These are phyloP conservation scores for Eucalyptus sp. DNA, from an alignment of 345 rosid species.

Conservation along the genomic window DNA sequence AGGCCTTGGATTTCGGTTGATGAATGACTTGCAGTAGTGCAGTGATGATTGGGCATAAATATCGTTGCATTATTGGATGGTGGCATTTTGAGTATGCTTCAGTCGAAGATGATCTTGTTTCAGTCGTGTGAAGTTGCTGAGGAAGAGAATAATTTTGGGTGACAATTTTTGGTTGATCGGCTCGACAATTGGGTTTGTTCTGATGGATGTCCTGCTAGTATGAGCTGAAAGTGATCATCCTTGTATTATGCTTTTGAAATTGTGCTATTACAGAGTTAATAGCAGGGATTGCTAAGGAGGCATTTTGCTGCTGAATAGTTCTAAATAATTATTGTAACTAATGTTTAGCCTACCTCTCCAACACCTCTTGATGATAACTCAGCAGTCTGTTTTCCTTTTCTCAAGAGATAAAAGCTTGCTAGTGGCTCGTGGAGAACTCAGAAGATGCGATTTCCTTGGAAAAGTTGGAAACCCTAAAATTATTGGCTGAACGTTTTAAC, in stretches of 20 bases:
- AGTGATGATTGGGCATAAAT: not conserved
- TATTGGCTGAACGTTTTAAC: not conserved
- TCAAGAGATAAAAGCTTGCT: not conserved
- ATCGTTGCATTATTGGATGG: not conserved
- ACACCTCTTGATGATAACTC: not conserved
- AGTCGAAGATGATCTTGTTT: not conserved
- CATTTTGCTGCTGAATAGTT: not conserved
- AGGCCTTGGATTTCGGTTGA: not conserved
- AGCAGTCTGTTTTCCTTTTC: not conserved
- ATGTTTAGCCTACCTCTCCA: not conserved
- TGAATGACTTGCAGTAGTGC: not conserved
- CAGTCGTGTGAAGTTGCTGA: not conserved
- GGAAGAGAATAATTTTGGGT: not conserved
- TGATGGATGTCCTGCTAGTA: not conserved
- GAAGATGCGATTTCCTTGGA: not conserved
- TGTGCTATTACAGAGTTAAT: not conserved
- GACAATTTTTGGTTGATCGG: not conserved
- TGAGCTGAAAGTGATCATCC: not conserved
- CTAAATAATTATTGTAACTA: not conserved
- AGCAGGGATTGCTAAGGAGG: not conserved
- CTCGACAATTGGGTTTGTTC: not conserved
- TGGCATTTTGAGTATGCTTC: not conserved
- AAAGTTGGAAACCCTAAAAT: not conserved
- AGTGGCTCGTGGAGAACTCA: not conserved
- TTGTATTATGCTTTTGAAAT: not conserved